These are phyloP conservation scores for Abelmoschus esculentus DNA, from an alignment of 345 rosid species.

Conservation along the genomic window DNA sequence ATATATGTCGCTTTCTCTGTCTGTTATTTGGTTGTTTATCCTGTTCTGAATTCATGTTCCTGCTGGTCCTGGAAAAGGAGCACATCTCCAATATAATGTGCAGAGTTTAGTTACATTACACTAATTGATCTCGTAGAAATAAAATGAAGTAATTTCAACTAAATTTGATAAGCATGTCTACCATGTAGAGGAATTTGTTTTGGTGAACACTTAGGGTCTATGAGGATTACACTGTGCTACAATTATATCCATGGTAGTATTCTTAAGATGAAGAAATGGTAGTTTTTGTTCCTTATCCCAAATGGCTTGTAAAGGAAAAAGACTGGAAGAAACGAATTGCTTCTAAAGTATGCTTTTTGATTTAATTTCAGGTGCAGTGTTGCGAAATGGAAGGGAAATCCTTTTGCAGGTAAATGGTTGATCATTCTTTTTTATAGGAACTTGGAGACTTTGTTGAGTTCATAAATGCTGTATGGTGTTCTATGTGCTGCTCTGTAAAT, in stretches of 20 bases:
- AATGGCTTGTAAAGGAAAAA: background rate
- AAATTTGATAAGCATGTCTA: no score
- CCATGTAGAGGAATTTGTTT: no score
- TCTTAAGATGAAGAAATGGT: background rate
- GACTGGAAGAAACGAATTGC: no score
- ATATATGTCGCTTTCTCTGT: background rate
- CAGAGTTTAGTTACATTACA: background rate
- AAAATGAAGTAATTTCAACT: no score
- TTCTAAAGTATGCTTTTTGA: slow-evolving; percentile 2
- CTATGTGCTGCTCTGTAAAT: background rate
- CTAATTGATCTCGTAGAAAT: background rate
- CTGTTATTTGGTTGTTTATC: background rate
- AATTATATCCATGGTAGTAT: background rate
- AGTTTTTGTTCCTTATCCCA: background rate
- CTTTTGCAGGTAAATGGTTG: slow-evolving; percentile 52
- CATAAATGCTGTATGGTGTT: background rate
- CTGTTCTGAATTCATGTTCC: background rate
- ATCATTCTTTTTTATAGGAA: background rate
- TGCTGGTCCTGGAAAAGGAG: background rate
- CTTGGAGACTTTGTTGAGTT: background rate
- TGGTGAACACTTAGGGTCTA: background rate
- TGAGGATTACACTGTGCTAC: background rate
- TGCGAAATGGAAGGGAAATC: slow-evolving; percentile 72
- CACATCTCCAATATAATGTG: background rate
- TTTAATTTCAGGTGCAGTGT: slow-evolving; percentile 39